Conservation (phyloP, 225 moss, liverwort and hornwort genomes). For the Polytrichum commune region DNA sequence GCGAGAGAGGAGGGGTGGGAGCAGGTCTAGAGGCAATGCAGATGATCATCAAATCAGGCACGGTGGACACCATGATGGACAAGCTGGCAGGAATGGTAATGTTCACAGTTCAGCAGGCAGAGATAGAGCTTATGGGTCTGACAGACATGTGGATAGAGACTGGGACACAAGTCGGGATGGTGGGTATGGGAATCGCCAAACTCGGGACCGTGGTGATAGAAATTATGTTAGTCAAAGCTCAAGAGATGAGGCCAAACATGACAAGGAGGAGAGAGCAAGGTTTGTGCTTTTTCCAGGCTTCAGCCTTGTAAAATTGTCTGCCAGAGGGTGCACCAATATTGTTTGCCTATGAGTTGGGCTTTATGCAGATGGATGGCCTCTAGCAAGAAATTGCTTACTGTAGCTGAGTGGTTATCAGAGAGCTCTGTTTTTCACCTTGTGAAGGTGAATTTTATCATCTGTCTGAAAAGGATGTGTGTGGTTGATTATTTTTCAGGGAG, state of each 20-base stretch:
- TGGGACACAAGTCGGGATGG: constrained; percentile 56
- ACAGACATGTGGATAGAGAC: constrained; percentile 35
- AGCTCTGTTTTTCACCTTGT: neutral
- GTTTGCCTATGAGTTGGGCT: neutral
- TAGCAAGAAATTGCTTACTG: too few species aligned
- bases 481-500: constrained; percentile 41
- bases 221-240: constrained; percentile 36
- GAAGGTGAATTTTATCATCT: neutral
- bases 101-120: constrained; percentile 29
- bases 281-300: constrained; percentile 19
- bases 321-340: neutral
- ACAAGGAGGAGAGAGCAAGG: constrained; percentile 58
- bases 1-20: constrained; percentile 35
- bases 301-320: neutral
- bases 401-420: neutral
- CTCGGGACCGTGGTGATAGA: constrained; percentile 42
- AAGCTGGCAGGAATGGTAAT: constrained; percentile 30
- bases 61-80: constrained; percentile 27
- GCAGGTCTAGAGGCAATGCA: constrained; percentile 19
- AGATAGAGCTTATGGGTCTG: constrained; percentile 26
- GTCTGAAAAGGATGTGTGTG: neutral
- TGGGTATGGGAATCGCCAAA: constrained; percentile 49
- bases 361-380: too few species aligned
- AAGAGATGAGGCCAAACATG: constrained; percentile 38
- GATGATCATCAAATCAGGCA: constrained; percentile 20